A percentile compares a stretch with the other conserved stretches of the same genome.
phyloP scores from a whole-genome alignment of 2,329 filamentous ascomycete species.

The Septoria linicola region DNA sequence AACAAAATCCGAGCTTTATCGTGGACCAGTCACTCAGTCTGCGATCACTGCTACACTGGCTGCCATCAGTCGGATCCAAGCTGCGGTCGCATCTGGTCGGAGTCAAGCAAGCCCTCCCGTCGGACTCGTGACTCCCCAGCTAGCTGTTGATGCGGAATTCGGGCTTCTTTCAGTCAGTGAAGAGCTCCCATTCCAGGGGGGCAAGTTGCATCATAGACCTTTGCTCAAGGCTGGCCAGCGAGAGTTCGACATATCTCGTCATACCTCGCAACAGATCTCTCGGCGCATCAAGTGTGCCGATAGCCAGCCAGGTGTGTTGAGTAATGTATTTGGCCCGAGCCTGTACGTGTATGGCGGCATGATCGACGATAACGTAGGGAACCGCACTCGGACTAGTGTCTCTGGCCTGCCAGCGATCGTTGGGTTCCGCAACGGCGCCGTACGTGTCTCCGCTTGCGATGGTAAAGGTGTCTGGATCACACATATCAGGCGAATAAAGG shows the following conservation, averaged over 20 bases:
- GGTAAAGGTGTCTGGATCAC: conserved; percentile 46
- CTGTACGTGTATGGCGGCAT: conserved; percentile 46
- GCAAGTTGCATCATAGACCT: conserved; percentile 40
- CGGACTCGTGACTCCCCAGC: conserved; percentile 23
- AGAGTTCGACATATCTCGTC: conserved; percentile 40
- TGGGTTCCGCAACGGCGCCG: conserved; percentile 37
- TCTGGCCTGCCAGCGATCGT: conserved; percentile 36
- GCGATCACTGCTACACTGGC: conserved; percentile 41
- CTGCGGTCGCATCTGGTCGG: conserved; percentile 25
- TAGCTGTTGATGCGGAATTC: conserved; percentile 34
- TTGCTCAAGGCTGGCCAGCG: conserved; percentile 44
- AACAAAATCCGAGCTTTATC: conserved; percentile 46
- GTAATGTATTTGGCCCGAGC: conserved; percentile 39
- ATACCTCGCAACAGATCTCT: conserved; percentile 43
- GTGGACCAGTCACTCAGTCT: conserved; percentile 42
- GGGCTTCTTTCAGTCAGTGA: conserved; percentile 37
- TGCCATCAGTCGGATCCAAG: conserved; percentile 41
- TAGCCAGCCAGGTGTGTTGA: conserved; percentile 46
- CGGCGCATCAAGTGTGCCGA: conserved; percentile 45
- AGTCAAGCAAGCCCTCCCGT: neutral
- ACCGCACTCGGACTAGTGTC: conserved; percentile 14
- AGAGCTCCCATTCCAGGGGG: conserved; percentile 43
- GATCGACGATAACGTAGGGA: conserved; percentile 37
- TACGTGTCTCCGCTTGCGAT: conserved; percentile 43
- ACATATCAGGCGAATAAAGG: conserved; percentile 43